Conservation (phyloP, 805 yeast genomes). For the Pichia exigua region DNA sequence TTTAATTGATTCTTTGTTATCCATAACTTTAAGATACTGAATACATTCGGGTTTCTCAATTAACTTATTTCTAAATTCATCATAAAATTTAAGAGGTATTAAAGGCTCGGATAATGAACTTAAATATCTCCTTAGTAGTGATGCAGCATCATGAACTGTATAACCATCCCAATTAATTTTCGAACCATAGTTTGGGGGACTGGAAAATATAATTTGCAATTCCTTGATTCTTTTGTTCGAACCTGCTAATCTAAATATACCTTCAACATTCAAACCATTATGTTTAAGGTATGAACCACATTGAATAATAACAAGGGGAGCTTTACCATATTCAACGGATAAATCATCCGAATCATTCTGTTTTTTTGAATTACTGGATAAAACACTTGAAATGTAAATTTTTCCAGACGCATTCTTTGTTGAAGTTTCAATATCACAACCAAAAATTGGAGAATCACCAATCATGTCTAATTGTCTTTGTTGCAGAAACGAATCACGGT, state of each 20-base stretch:
- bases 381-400: conserved; percentile 44
- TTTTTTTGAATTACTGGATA: conserved; percentile 39
- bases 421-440: conserved; percentile 67
- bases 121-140: conserved; percentile 74
- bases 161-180: conserved; percentile 87
- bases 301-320: conserved; percentile 92
- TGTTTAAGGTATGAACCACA: conserved; percentile 83
- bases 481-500: conserved; percentile 41
- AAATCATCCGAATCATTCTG: conserved; percentile 31
- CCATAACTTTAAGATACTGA: conserved; percentile 55
- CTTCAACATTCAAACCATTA: conserved; percentile 73
- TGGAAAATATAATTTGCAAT: conserved; percentile 72
- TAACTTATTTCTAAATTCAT: conserved; percentile 71
- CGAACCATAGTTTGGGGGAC: conserved; percentile 86
- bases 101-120: conserved; percentile 89
- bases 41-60: conserved; percentile 55
- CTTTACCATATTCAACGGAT: conserved; percentile 66
- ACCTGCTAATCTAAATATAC: conserved; percentile 91
- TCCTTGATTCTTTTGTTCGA: conserved; percentile 82
- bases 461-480: conserved; percentile 35
- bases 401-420: conserved; percentile 70
- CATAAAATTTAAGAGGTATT: conserved; percentile 71
- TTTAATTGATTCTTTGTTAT: conserved; percentile 15
- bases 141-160: conserved; percentile 95
- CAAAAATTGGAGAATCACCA: conserved; percentile 59